A percentile compares a stretch with the other conserved stretches of the same genome.
phyloP scores from a whole-genome alignment of 208 protist genomes.

The Wallacemonas sp. region DNA sequence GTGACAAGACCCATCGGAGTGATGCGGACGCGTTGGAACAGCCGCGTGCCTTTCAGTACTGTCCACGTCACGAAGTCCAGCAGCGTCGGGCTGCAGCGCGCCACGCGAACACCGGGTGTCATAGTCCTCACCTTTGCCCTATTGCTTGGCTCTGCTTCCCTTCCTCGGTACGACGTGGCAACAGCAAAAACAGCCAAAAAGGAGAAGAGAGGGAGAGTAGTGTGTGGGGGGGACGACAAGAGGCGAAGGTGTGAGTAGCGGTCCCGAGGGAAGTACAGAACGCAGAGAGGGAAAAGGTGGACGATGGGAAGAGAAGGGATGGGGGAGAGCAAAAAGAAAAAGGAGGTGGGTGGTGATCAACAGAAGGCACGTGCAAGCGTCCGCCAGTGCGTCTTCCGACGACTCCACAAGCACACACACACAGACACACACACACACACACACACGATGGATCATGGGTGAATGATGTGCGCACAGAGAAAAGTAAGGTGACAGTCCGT shows the following conservation, averaged over 20 bases:
- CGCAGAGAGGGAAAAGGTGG: neutral
- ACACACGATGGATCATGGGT: too few relatives aligned
- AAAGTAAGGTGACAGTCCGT: too few relatives aligned
- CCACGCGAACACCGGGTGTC: constrained; percentile 35
- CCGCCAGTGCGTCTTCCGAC: too few relatives aligned
- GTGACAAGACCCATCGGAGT: constrained; percentile 74
- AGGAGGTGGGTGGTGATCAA: too few relatives aligned
- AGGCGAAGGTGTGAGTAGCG: neutral
- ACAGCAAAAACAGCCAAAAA: constrained; percentile 7
- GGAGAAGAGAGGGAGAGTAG: constrained; percentile 8
- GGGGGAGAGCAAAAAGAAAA: too few relatives aligned
- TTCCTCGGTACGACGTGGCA: neutral
- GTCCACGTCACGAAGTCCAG: constrained; percentile 90
- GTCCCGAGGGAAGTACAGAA: neutral
- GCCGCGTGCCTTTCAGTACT: constrained; percentile 77
- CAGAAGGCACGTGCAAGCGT: too few relatives aligned
- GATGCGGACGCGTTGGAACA: constrained; percentile 87
- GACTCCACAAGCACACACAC: too few relatives aligned
- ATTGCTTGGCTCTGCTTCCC: too few relatives aligned
- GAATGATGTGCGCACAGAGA: too few relatives aligned
- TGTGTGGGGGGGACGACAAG: neutral
- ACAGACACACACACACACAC: too few relatives aligned
- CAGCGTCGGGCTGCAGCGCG: constrained; percentile 78
- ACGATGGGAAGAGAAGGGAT: too few relatives aligned
- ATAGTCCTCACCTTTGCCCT: too few relatives aligned